A percentile compares a stretch with the other conserved stretches of the same genome.
Evolutionary conservation across 1,284 basidiomycete species (phyloP).

Genomic region (Exobasidium cylindrosporum): DNA sequence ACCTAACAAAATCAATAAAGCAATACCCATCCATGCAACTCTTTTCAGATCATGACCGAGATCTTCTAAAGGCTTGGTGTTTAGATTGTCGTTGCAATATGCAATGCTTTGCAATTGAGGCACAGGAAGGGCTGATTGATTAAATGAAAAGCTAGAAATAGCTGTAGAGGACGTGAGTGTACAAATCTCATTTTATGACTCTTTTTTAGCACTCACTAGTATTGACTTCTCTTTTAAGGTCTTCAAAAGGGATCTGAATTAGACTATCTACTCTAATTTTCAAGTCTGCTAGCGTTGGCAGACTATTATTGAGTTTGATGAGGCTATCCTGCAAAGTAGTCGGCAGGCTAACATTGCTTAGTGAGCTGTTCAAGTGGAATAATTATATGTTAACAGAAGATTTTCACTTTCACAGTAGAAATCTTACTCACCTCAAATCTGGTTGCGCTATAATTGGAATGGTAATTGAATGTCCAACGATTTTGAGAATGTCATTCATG

Average conservation of each 20-base stretch:
- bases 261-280: slow-evolving; percentile 67
- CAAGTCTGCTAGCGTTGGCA: slow-evolving; percentile 76
- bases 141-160: slow-evolving; percentile 26
- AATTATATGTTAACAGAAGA: slow-evolving; percentile 52
- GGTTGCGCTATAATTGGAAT: slow-evolving; percentile 26
- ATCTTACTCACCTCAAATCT: slow-evolving; percentile 60
- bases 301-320: slow-evolving; percentile 57
- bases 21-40: slow-evolving; percentile 22
- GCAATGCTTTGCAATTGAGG: slow-evolving; percentile 25
- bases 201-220: too few relatives aligned
- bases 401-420: background rate
- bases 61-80: slow-evolving; percentile 32
- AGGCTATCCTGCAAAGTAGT: slow-evolving; percentile 65
- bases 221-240: slow-evolving; percentile 33
- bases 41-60: slow-evolving; percentile 25
- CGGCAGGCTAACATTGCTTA: slow-evolving; percentile 78
- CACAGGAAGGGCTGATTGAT: slow-evolving; percentile 25
- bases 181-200: slow-evolving; percentile 20
- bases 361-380: too few relatives aligned
- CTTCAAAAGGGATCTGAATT: slow-evolving; percentile 37
- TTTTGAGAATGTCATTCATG: slow-evolving; percentile 32
- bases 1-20: slow-evolving; percentile 21
- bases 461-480: slow-evolving; percentile 29
- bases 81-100: slow-evolving; percentile 29
- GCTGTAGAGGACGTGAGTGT: too few relatives aligned